These are phyloP conservation scores for Leishmania lainsoni DNA, from an alignment of 208 protist genomes.

Conservation along the genomic window DNA sequence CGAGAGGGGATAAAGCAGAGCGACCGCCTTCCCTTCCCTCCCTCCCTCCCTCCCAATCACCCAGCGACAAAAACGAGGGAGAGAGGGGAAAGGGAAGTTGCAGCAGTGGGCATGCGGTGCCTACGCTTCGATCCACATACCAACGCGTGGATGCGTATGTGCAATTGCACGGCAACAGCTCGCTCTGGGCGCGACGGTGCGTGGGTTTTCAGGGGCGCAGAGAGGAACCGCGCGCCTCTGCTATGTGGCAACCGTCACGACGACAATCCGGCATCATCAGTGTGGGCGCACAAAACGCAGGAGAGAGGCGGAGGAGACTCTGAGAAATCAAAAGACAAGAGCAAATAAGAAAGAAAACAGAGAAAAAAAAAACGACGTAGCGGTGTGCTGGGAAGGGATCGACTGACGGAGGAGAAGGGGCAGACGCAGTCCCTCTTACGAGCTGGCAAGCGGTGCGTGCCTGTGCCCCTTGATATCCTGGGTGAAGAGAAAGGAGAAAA, in stretches of 20 bases:
- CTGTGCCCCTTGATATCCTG: not conserved
- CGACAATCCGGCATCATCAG: not conserved
- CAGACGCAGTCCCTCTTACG: not conserved
- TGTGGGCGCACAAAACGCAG: not conserved
- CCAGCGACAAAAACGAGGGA: not conserved
- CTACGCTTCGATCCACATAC: not conserved
- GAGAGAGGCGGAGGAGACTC: not conserved
- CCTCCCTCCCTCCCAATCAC: not conserved
- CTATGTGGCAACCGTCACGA: not conserved
- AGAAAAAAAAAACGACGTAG: not conserved
- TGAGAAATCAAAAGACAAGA: not conserved
- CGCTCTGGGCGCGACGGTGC: not conserved
- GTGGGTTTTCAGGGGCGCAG: not conserved
- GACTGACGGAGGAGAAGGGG: not conserved
- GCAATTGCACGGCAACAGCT: not conserved
- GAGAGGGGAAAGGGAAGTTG: not conserved
- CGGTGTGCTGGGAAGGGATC: not conserved
- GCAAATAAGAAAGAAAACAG: not conserved
- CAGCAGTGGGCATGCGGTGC: not conserved
- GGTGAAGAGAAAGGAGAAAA: not conserved
- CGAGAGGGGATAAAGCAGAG: not conserved
- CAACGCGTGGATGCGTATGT: not conserved
- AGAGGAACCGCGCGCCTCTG: not conserved
- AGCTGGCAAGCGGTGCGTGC: not conserved
- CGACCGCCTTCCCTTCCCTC: not conserved